phyloP scores from a whole-genome alignment of 495 filamentous ascomycete species.

The Penicillium ochrochloron region DNA sequence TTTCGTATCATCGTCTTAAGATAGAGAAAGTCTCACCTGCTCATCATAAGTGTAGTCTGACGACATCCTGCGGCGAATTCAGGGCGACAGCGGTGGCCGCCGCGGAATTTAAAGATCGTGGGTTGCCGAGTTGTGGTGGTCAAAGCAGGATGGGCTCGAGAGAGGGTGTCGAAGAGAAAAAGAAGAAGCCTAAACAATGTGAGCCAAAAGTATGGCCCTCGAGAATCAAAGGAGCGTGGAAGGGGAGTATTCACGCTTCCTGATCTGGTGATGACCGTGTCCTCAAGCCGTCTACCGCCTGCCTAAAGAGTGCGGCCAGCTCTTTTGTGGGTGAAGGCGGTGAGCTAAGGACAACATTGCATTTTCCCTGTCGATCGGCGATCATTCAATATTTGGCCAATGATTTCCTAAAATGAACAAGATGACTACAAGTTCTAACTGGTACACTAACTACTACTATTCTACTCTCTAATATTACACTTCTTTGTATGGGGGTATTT shows the following conservation, averaged over 20 bases:
- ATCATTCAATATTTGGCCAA: background rate
- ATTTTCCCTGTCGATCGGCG: constrained; percentile 9
- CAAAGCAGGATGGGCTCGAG: constrained; percentile 11
- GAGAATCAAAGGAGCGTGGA: constrained; percentile 38
- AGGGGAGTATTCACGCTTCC: constrained; percentile 32
- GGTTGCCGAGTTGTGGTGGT: constrained; percentile 21
- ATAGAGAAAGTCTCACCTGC: constrained; percentile 54
- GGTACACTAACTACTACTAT: background rate
- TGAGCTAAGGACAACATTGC: constrained; percentile 24
- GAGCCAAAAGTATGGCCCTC: constrained; percentile 30
- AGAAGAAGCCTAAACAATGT: constrained; percentile 21
- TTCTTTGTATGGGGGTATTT: background rate
- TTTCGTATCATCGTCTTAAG: background rate
- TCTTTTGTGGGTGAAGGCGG: constrained; percentile 26
- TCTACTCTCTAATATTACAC: too few species aligned
- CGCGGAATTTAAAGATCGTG: constrained; percentile 38
- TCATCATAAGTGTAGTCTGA: constrained; percentile 99
- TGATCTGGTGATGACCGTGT: constrained; percentile 42
- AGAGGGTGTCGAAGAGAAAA: constrained; percentile 5
- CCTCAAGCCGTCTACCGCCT: constrained; percentile 34
- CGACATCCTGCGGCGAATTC: constrained; percentile 69
- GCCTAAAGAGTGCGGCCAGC: constrained; percentile 12
- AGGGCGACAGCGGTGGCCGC: constrained; percentile 48
- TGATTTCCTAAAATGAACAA: background rate
- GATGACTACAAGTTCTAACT: background rate